Base-by-base conservation (phyloP, 1,284 basidiomycete species). In the Vanrija sp. region DNA sequence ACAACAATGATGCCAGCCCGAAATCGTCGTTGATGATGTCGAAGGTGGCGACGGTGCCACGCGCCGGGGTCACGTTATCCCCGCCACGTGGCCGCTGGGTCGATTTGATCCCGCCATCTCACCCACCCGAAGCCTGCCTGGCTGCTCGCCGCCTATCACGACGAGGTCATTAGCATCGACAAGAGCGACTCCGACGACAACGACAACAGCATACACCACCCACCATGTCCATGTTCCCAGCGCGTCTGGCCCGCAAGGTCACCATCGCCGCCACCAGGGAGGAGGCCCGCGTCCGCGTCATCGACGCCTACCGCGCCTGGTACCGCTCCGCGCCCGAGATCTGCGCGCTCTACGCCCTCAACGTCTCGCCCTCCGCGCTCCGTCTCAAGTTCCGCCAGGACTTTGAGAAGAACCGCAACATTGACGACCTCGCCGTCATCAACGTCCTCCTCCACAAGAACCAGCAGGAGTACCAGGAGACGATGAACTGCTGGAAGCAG, bases 401-500 rank as follows among this genome's bases (percentile, higher is more conserved):
- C 62, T 98, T 97, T 66, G 95, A 98, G 76, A 81, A 82, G 64
- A 88, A 94, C 80, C 83, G 86, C 57, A 79, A 88, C 67, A 84
- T 97, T 47, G 84, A 85, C 48, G 92, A 98, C 78, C 77, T 84
- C 31, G 84, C 85, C 51, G 85, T 89, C 41, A 85, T 97, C 71
- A 92, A 99, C 73, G 79, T 97, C 47, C 81, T 98, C 64, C 73
- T 98, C 47, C 82, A 87, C 75, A 98, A 98, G 81, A 83, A 84
- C 57, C 80, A 85, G 60, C 86, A 86, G 77, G 93, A 97, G 67
- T 93, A 85, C 72, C 96, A 98, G 80, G 96, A 94, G 81, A 87
- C 88, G 45, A 82, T 96, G 81, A 97, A 97, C 72, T 83, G 82
- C 64, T 97, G 93, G 93, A 94, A 94, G 75, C 87, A 89, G 79